Conservation (phyloP, 2,329 filamentous ascomycete species). For the Neonectria neomacrospora region DNA sequence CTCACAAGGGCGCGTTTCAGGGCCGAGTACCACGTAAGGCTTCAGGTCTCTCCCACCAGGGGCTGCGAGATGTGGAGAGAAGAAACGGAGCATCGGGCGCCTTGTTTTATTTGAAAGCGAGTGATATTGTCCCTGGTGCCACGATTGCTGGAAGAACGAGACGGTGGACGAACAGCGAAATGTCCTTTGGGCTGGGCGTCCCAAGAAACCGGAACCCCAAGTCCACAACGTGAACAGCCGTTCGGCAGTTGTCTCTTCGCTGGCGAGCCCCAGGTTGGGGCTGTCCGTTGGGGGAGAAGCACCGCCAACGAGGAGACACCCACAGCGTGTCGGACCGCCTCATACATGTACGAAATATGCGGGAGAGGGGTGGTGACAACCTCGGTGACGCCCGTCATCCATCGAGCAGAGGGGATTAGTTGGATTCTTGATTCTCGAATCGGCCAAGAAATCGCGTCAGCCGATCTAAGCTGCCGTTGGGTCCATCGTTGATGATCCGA, state of each 20-base stretch:
- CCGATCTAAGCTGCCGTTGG: background rate
- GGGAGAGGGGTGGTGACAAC: constrained; percentile 15
- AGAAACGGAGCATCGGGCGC: background rate
- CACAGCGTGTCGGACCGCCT: constrained; percentile 11
- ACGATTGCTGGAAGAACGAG: background rate
- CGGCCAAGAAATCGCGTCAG: constrained; percentile 3
- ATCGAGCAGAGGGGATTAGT: background rate
- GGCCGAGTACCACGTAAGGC: constrained; percentile 11
- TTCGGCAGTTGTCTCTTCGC: background rate
- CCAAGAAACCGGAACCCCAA: background rate
- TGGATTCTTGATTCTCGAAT: background rate
- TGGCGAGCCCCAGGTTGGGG: background rate
- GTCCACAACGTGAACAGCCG: background rate
- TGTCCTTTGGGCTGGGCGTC: background rate
- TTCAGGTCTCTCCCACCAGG: background rate
- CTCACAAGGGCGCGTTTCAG: constrained; percentile 18
- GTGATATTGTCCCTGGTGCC: background rate
- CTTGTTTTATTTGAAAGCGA: background rate
- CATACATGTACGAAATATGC: constrained; percentile 20
- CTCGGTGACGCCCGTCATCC: constrained; percentile 13
- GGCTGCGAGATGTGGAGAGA: constrained; percentile 17
- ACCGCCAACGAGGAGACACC: constrained; percentile 4
- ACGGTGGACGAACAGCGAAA: constrained; percentile 3
- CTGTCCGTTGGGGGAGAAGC: background rate
- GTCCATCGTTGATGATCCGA: background rate